Base-by-base conservation (phyloP, 768 basidiomycete species). In the Termitomyces sp. region DNA sequence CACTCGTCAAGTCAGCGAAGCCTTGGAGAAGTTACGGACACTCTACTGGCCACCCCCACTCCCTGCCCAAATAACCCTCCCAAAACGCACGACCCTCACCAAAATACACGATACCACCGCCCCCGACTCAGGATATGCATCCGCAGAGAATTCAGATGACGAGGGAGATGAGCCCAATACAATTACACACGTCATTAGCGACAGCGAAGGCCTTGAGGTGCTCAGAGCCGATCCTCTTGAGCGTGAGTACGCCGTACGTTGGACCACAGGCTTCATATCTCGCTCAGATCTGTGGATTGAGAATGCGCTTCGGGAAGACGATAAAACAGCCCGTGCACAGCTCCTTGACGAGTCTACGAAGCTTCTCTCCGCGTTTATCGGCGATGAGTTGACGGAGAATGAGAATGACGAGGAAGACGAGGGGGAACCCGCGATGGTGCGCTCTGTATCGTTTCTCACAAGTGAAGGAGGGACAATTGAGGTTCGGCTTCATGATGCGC, bases 71-170 rank as follows among this genome's bases (percentile, higher is more conserved):
- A 62, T 74, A 44, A 54, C 62, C 28, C 59, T 69, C 38, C 71
- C 66, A 50, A 65, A 62, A 53, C 68, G 63, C 60, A 66, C 47
- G 15, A 56, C 67, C 42, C 57, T 59, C 10, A 68, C 68, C 65
- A 53, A 70, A 51, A 67, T 74, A 26, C 75, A 76, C 55, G 76
- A 78, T 50, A 69, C 65, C 9, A 71, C 71, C 17, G 75, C 81
- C 3, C 83, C 84, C 1, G 88, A 91, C 68, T 90, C 88, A 11
- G 89, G 89, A 37, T 91, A 91, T 60, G 89, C 86, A 5, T 88
- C 87, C 41, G 86, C 84, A 26, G 85, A 84, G 50, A 84, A 82
- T 49, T 83, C 84, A 0, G 80, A 79, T 0, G 77, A 76, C 1
- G 70, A 71, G 3, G 67, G 68, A 0, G 71, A 69, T 7, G 58